Base-by-base conservation (phyloP, 352 stramenopile genomes). In the Phytophthora megakarya region DNA sequence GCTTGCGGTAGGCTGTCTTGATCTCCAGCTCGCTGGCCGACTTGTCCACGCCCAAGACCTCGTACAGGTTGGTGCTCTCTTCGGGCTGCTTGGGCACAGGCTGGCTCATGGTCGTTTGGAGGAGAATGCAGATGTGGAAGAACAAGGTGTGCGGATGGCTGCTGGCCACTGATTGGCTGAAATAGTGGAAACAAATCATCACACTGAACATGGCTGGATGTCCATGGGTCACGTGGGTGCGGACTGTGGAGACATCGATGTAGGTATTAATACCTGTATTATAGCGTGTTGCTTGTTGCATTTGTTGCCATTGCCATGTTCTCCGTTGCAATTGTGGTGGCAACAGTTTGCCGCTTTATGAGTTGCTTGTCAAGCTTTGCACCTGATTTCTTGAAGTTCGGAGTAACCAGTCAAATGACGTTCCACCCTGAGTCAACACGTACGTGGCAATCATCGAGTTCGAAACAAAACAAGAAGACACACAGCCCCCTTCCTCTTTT, bases 1-100 rank as follows among this genome's bases (percentile, higher is more conserved):
- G 73, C 73, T 96, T 96, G 50, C 85, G 82, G 80, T 96, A 97
- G 23, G 88, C 82, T 18, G 72, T 80, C 71, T 96, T 96, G 73
- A 97, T 96, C 67, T 97, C 90, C 52, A 95, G 79, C 69, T 96
- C 87, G 32, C 86, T 95, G 32, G 90, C 77, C 38, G 86, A 84
- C 60, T 90, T 90, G 26, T 94, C 86, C 26, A 97, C 85, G 50
- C 96, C 96, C 38, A 99, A 71, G 45, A 97, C 78, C 38, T 84
- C 73, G 63, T 95, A 97, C 52, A 90, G 87, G 73, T 97, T 91
- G 26, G 84, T 73, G 50, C 18, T 73, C 46, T 88, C 81, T 19
- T 78, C 68, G 11, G 81, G 86, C 54, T 78, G 56, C 30, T 83
- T 84, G 8, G 77, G 65, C 64, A 84, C 67, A 5, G 73, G 50